Evolutionary conservation across 495 filamentous ascomycete species (phyloP), one percentile per base, ranked within the genome.

Genomic region (Sordaria brevicollis): DNA sequence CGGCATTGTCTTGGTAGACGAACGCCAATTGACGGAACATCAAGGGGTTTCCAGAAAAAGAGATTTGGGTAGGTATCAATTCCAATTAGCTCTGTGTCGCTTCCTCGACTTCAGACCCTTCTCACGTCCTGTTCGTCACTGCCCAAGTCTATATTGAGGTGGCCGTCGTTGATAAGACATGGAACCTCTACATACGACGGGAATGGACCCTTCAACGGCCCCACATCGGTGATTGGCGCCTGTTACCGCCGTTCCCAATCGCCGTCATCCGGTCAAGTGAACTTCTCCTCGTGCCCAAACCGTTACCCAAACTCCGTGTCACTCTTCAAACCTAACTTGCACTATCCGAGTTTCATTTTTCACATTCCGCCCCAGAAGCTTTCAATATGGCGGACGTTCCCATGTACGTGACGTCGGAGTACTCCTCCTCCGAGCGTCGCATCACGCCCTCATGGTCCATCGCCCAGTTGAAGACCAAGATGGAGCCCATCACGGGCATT

Each of bases 381-480:
- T 62, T 15, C 54, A 77, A 83, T 83, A 89, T 92, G 75, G 83
- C 87, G 54, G 95, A 98, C 80, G 86, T 99, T 36, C 91, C 93
- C 71, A 87, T 98, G 75, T 86, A 90, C 70, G 90, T 99, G 79
- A 89, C 87, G 68, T 93, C 93, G 62, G 87, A 92, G 43, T 89
- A 90, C 76, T 81, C 88, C 21, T 84, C 84, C 35, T 92, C 92
- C 37, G 95, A 99, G 77, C 90, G 94, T 66, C 91, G 95, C 73
- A 87, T 98, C 78, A 93, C 91, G 9, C 94, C 94, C 3, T 91
- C 94, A 74, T 99, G 96, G 95, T 91, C 90, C 70, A 91, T 99
- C 74, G 79, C 86, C 35, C 90, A 93, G 75, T 85, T 97, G 68
- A 98, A 96, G 80, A 80, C 83, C 29, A 97, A 96, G 81, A 88